phyloP scores from a whole-genome alignment of 1,284 basidiomycete species.

The Rhodotorula sp. region DNA sequence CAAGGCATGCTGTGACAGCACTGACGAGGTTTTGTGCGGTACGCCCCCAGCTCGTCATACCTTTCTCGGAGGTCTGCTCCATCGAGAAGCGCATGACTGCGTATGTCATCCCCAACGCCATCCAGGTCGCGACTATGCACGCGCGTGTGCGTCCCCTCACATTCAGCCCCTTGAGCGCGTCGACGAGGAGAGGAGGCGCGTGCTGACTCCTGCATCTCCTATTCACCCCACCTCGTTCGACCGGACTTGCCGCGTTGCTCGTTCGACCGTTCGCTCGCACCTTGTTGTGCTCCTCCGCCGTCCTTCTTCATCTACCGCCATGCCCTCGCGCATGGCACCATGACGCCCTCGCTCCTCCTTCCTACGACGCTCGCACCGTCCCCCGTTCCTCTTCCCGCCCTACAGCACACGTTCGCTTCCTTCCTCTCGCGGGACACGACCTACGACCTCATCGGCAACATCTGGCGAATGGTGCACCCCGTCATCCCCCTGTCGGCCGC shows the following conservation, averaged over 20 bases:
- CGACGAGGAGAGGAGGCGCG: background rate
- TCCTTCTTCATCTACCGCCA: background rate
- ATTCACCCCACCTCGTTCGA: background rate
- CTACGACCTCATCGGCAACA: conserved; percentile 92
- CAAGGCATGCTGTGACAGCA: background rate
- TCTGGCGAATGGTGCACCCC: conserved; percentile 89
- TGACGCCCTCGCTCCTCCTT: background rate
- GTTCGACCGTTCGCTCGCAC: background rate
- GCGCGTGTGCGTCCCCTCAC: conserved; percentile 52
- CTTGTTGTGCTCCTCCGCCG: background rate
- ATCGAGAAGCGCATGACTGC: conserved; percentile 99
- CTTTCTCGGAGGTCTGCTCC: conserved; percentile 83
- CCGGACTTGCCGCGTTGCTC: background rate
- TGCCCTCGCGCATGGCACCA: background rate
- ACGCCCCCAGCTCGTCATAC: conserved; percentile 73
- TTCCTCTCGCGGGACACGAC: conserved; percentile 96
- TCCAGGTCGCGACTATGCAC: conserved; percentile 81
- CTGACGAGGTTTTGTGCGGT: background rate
- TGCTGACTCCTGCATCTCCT: background rate
- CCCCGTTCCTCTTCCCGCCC: background rate
- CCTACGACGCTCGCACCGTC: background rate
- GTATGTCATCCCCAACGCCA: conserved; percentile 97
- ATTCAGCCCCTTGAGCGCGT: no score
- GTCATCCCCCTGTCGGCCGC: conserved; percentile 59
- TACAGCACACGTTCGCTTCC: conserved; percentile 89